These are phyloP conservation scores for Yarrowia divulgata DNA, from an alignment of 805 yeast genomes.

Conservation along the genomic window DNA sequence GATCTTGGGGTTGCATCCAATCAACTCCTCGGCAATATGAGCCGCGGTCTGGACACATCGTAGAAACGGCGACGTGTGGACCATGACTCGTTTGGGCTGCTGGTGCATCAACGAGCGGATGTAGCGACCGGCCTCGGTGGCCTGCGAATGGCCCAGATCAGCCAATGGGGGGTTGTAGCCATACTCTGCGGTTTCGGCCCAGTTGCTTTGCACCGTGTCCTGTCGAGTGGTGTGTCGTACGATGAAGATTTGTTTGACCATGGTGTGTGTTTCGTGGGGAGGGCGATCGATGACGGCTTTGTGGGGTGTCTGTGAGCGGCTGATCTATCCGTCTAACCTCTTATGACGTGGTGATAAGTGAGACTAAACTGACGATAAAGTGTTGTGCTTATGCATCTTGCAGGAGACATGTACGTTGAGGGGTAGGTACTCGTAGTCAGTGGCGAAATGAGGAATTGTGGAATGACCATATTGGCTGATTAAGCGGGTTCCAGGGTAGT, in stretches of 20 bases:
- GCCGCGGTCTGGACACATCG: conserved; percentile 53
- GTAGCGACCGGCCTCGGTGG: conserved; percentile 45
- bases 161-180: conserved; percentile 54
- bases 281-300: background rate
- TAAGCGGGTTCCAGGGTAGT: too few relatives aligned
- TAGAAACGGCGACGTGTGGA: conserved; percentile 51
- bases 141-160: conserved; percentile 47
- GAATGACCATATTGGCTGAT: too few relatives aligned
- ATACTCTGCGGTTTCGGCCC: conserved; percentile 49
- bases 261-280: background rate
- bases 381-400: conserved; percentile 1
- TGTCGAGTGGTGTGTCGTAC: conserved; percentile 51
- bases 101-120: conserved; percentile 37
- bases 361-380: background rate
- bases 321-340: background rate
- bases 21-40: conserved; percentile 45
- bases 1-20: conserved; percentile 30
- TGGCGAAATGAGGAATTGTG: background rate
- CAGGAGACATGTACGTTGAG: background rate
- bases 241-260: conserved; percentile 45
- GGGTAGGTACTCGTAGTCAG: background rate
- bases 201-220: conserved; percentile 48
- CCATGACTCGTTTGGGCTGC: conserved; percentile 40
- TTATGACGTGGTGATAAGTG: conserved; percentile 9
- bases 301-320: background rate